A percentile compares a stretch with the other conserved stretches of the same genome.
Conservation (phyloP, 176 grass and related monocot genomes). For the Hsuehochloa calcarea region DNA sequence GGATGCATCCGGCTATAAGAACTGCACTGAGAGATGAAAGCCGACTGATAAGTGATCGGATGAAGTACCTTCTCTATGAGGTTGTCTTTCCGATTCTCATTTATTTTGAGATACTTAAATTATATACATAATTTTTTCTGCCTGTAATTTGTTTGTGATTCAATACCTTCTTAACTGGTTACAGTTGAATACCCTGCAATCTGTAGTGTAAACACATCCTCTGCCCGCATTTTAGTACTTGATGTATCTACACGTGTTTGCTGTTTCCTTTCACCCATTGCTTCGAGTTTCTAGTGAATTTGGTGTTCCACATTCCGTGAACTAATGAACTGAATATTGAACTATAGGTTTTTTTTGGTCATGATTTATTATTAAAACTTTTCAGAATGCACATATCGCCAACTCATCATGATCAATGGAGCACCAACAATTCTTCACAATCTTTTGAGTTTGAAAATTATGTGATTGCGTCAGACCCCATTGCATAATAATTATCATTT, state of each 20-base stretch:
- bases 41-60: constrained; percentile 84
- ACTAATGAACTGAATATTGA: not conserved
- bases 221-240: not conserved
- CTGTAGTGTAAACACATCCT: not conserved
- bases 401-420: not conserved
- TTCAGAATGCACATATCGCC: not conserved
- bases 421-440: not conserved
- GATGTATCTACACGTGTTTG: not conserved
- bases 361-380: not conserved
- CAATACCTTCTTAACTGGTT: constrained; percentile 12
- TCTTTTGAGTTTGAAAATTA: constrained; percentile 1
- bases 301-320: not conserved
- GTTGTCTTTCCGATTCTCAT: constrained; percentile 44
- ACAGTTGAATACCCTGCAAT: not conserved
- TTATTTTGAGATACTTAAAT: not conserved
- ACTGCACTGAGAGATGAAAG: constrained; percentile 88
- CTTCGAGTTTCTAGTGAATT: not conserved
- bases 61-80: constrained; percentile 98
- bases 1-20: constrained; percentile 92
- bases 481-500: not conserved
- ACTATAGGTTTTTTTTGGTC: not conserved
- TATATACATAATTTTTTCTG: not conserved
- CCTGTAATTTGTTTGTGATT: not conserved
- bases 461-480: not conserved
- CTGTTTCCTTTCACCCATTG: not conserved